Evolutionary conservation across 2,329 filamentous ascomycete species (phyloP).

Genomic region (Botrytis tulipae): DNA sequence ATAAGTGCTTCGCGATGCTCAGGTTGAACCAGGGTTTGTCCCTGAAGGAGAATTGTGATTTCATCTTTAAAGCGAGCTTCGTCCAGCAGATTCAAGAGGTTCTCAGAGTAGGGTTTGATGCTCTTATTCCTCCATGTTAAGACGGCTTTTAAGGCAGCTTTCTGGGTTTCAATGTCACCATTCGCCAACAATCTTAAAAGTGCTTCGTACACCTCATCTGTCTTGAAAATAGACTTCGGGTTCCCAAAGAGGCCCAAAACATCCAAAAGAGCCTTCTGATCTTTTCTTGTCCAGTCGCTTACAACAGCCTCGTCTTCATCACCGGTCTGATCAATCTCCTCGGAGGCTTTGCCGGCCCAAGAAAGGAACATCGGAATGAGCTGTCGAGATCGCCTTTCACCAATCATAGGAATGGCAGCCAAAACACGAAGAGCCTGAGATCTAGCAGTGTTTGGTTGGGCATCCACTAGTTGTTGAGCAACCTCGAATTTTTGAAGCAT

Average conservation of each 20-base stretch:
- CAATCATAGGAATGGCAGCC: slow-evolving; percentile 68
- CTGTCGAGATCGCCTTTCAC: slow-evolving; percentile 80
- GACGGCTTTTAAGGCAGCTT: slow-evolving; percentile 77
- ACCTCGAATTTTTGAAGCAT: slow-evolving; percentile 64
- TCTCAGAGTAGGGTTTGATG: slow-evolving; percentile 77
- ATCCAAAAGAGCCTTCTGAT: slow-evolving; percentile 78
- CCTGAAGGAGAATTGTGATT: slow-evolving; percentile 81
- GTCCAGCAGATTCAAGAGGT: slow-evolving; percentile 81
- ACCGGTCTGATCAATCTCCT: slow-evolving; percentile 34
- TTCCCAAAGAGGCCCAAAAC: slow-evolving; percentile 86
- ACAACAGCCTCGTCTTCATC: slow-evolving; percentile 34
- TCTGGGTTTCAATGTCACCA: slow-evolving; percentile 88
- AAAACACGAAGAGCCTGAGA: slow-evolving; percentile 79
- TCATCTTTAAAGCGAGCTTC: slow-evolving; percentile 92
- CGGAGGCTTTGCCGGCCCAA: slow-evolving; percentile 61
- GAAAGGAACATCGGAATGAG: slow-evolving; percentile 83
- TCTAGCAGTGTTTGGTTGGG: slow-evolving; percentile 58
- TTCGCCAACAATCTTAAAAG: slow-evolving; percentile 77
- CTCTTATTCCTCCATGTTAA: slow-evolving; percentile 83
- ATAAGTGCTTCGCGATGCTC: slow-evolving; percentile 73
- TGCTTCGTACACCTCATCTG: slow-evolving; percentile 71
- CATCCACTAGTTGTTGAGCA: slow-evolving; percentile 55
- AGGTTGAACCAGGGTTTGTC: slow-evolving; percentile 68
- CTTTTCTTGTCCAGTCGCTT: slow-evolving; percentile 68
- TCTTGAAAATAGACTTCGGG: slow-evolving; percentile 76